Conservation (phyloP, 768 basidiomycete genomes). For the Russula vinacea region DNA sequence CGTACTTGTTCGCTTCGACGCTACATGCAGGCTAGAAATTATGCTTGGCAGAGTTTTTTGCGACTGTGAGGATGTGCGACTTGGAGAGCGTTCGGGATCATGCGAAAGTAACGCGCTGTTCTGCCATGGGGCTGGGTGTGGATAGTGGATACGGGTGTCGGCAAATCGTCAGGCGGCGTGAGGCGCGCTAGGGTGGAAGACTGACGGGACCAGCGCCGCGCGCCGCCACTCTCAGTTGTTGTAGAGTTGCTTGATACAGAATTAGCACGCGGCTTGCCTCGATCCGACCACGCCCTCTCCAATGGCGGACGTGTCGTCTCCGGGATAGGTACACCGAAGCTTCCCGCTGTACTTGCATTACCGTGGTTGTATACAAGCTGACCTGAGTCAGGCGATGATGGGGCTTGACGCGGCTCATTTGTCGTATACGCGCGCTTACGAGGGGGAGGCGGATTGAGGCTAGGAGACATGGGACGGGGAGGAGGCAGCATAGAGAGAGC, state of each 20-base stretch:
- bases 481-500: slow-evolving; percentile 29
- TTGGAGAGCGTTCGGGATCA: slow-evolving; percentile 22
- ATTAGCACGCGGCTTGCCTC: slow-evolving; percentile 26
- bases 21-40: slow-evolving; percentile 21
- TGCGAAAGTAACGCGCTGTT: slow-evolving; percentile 28
- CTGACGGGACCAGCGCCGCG: slow-evolving; percentile 38
- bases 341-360: slow-evolving; percentile 39
- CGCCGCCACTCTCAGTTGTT: slow-evolving; percentile 28
- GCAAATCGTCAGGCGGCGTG: slow-evolving; percentile 59
- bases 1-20: slow-evolving; percentile 29
- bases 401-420: slow-evolving; percentile 27
- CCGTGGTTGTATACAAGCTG: slow-evolving; percentile 34
- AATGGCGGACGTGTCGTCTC: slow-evolving; percentile 15
- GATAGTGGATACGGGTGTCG: slow-evolving; percentile 45
- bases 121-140: slow-evolving; percentile 22
- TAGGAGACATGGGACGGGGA: slow-evolving; percentile 33
- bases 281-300: slow-evolving; percentile 27
- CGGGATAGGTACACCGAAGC: slow-evolving; percentile 35
- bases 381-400: slow-evolving; percentile 19
- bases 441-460: slow-evolving; percentile 36
- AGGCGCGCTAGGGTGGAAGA: slow-evolving; percentile 46
- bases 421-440: slow-evolving; percentile 36
- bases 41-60: slow-evolving; percentile 28
- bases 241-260: slow-evolving; percentile 24
- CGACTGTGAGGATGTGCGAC: slow-evolving; percentile 36